Evolutionary conservation across 1,139 yeast species (phyloP).

Genomic region (Ogataea hybrid): DNA sequence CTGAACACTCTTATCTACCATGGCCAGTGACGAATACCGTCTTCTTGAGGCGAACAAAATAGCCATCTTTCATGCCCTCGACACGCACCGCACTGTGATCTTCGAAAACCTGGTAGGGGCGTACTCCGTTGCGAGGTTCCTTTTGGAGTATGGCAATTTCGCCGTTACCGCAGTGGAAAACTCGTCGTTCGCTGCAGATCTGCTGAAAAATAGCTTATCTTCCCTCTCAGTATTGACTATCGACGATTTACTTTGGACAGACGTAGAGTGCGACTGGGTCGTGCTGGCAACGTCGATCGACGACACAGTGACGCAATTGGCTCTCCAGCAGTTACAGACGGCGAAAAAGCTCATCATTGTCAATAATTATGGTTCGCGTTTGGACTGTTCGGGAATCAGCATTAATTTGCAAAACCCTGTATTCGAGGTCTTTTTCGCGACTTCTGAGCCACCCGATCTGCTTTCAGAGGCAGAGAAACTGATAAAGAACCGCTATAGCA

Average conservation of each 20-base stretch:
- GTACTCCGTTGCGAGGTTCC: conserved; percentile 6
- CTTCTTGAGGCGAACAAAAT: conserved; percentile 3
- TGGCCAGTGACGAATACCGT: conserved; percentile 2
- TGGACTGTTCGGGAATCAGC: not conserved
- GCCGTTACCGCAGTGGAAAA: conserved; percentile 9
- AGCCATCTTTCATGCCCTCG: conserved; percentile 12
- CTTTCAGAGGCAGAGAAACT: conserved; percentile 3
- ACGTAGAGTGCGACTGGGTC: not conserved
- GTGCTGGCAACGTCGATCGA: conserved; percentile 1
- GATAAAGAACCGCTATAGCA: not conserved
- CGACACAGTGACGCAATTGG: not conserved
- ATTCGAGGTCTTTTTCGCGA: conserved; percentile 7
- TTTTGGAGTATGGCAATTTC: conserved; percentile 5
- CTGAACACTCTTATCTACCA: not conserved
- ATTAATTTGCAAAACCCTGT: not conserved
- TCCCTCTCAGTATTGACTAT: not conserved
- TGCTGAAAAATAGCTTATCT: conserved; percentile 6
- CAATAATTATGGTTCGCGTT: conserved; percentile 2
- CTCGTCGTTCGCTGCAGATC: conserved; percentile 9
- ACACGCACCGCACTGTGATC: conserved; percentile 4
- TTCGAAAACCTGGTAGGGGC: conserved; percentile 11
- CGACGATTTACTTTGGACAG: conserved; percentile 5
- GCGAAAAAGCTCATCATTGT: conserved; percentile 10
- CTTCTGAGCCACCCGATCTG: conserved; percentile 1
- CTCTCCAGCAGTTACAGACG: not conserved